Evolutionary conservation across 768 basidiomycete species (phyloP).

Genomic region (Psilocybe cyanescens): DNA sequence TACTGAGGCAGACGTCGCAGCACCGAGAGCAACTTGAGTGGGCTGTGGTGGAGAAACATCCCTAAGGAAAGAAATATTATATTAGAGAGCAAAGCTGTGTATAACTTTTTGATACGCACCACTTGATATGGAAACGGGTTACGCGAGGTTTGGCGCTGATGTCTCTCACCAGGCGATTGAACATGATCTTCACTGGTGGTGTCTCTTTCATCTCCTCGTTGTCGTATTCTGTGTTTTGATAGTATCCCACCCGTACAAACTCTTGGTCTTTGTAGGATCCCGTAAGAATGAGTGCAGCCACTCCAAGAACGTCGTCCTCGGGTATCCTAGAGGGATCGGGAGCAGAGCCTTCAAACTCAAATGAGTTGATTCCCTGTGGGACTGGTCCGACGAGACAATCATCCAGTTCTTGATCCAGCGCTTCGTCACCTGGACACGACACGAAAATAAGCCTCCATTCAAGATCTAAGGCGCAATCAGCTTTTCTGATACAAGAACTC

Average conservation of each 20-base stretch:
- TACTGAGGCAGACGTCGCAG: slow-evolving; percentile 31
- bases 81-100: not conserved
- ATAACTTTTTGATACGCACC: slow-evolving; percentile 47
- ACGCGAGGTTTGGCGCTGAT: slow-evolving; percentile 93
- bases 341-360: slow-evolving; percentile 90
- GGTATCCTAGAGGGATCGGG: slow-evolving; percentile 88
- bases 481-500: not conserved
- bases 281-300: slow-evolving; percentile 95
- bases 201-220: slow-evolving; percentile 87
- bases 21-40: slow-evolving; percentile 25
- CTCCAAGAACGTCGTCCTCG: slow-evolving; percentile 88
- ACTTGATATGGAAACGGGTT: slow-evolving; percentile 90
- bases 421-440: slow-evolving; percentile 88
- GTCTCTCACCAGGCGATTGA: slow-evolving; percentile 83
- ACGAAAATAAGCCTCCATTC: slow-evolving; percentile 99
- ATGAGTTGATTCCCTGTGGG: slow-evolving; percentile 95
- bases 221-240: slow-evolving; percentile 99
- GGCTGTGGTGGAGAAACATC: slow-evolving; percentile 57
- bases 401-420: slow-evolving; percentile 96
- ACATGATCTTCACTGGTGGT: slow-evolving; percentile 69
- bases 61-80: slow-evolving; percentile 40
- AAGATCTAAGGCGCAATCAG: slow-evolving; percentile 61
- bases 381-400: slow-evolving; percentile 98
- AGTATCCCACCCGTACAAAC: slow-evolving; percentile 99
- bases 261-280: slow-evolving; percentile 97